A percentile compares a stretch with the other conserved stretches of the same genome.
Conservation (phyloP, 208 protist species). For the Leishmania amazonensis region DNA sequence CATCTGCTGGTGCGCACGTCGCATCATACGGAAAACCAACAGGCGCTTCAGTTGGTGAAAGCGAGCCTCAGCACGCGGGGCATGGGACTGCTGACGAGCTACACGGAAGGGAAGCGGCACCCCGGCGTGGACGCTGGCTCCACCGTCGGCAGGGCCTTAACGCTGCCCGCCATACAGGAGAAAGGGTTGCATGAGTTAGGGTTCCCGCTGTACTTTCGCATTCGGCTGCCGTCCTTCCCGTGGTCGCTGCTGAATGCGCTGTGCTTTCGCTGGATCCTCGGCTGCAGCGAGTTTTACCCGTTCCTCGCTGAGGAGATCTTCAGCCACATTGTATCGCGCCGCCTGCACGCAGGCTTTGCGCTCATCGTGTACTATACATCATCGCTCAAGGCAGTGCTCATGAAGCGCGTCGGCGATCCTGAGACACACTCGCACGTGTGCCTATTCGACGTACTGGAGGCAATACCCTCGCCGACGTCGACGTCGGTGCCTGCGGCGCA, state of each 20-base stretch:
- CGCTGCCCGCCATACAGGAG: neutral
- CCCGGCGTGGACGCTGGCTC: neutral
- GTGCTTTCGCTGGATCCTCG: conserved; percentile 62
- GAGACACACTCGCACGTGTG: conserved; percentile 21
- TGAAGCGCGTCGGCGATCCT: conserved; percentile 18
- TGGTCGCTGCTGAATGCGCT: conserved; percentile 54
- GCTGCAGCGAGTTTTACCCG: conserved; percentile 41
- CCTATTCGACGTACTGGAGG: conserved; percentile 61
- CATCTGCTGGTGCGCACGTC: conserved; percentile 31
- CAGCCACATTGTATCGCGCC: conserved; percentile 56
- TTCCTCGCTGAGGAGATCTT: conserved; percentile 51
- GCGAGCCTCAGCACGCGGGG: conserved; percentile 38
- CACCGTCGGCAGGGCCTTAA: neutral
- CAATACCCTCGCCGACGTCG: neutral
- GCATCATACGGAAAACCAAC: conserved; percentile 27
- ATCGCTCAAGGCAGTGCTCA: conserved; percentile 49
- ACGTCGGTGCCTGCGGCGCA: conserved; percentile 9
- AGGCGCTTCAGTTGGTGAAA: conserved; percentile 46
- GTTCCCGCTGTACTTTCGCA: conserved; percentile 11
- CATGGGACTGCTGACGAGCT: conserved; percentile 37
- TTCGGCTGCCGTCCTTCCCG: conserved; percentile 36
- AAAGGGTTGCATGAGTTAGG: neutral
- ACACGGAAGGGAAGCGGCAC: conserved; percentile 26
- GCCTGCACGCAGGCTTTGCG: conserved; percentile 51
- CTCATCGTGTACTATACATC: conserved; percentile 52